phyloP scores from a whole-genome alignment of 2,329 filamentous ascomycete species.

The Alternaria dauci region DNA sequence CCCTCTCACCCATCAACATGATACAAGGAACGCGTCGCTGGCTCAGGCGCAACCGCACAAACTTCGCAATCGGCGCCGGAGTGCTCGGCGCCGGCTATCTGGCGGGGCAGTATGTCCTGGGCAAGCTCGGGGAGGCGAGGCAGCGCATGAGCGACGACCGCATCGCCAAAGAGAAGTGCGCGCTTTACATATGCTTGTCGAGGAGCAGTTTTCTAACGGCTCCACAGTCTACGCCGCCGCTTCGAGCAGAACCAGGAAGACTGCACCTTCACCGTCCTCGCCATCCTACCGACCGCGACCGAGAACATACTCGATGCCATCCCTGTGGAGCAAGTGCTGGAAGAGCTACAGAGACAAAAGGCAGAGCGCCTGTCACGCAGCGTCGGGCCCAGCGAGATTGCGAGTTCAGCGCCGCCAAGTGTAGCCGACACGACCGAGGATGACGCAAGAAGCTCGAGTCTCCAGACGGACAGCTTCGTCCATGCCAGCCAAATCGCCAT shows the following conservation, averaged over 20 bases:
- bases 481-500: constrained; percentile 76
- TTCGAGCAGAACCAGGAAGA: constrained; percentile 99
- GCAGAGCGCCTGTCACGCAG: constrained; percentile 72
- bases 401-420: constrained; percentile 69
- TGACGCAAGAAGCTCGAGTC: constrained; percentile 78
- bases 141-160: constrained; percentile 97
- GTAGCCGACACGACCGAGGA: constrained; percentile 71
- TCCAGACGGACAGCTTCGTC: constrained; percentile 82
- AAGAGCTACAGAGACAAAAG: constrained; percentile 94
- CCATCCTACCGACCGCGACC: constrained; percentile 88
- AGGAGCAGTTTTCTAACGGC: constrained; percentile 5
- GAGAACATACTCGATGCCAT: constrained; percentile 87
- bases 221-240: constrained; percentile 80
- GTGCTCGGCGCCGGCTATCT: constrained; percentile 90
- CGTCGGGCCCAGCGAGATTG: constrained; percentile 64
- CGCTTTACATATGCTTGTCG: background rate
- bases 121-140: constrained; percentile 89
- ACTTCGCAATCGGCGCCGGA: constrained; percentile 85
- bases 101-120: constrained; percentile 89
- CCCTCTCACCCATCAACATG: constrained; percentile 54
- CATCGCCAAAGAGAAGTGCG: constrained; percentile 95
- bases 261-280: constrained; percentile 97
- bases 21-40: constrained; percentile 82
- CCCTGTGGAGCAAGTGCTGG: constrained; percentile 90
- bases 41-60: constrained; percentile 90